A percentile compares a stretch with the other conserved stretches of the same genome.
phyloP scores from a whole-genome alignment of 2,329 filamentous ascomycete genomes.

The Aspergillus sp. region DNA sequence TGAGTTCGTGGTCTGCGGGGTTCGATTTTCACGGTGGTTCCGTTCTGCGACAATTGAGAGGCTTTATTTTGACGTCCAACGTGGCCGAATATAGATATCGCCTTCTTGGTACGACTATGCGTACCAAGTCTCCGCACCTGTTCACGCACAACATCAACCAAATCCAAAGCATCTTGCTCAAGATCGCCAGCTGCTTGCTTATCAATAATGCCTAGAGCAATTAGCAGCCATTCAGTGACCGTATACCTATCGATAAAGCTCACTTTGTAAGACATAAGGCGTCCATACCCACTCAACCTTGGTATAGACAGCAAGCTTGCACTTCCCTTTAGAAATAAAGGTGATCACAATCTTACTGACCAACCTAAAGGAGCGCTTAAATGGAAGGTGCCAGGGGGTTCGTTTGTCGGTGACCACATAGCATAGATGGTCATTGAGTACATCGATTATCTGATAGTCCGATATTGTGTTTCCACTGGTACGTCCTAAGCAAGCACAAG shows the following conservation, averaged over 20 bases:
- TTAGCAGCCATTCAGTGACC: slow-evolving; percentile 3
- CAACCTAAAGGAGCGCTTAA: slow-evolving; percentile 67
- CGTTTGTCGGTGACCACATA: slow-evolving; percentile 59
- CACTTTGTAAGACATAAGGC: slow-evolving; percentile 44
- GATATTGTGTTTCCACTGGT: slow-evolving; percentile 55
- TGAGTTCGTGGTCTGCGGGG: slow-evolving; percentile 51
- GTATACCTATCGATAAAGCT: slow-evolving; percentile 9
- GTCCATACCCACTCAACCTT: slow-evolving; percentile 77
- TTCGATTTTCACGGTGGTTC: slow-evolving; percentile 26
- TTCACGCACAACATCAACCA: slow-evolving; percentile 43
- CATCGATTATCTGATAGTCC: slow-evolving; percentile 80
- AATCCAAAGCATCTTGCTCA: slow-evolving; percentile 41
- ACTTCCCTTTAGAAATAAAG: slow-evolving; percentile 82
- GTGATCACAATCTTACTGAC: slow-evolving; percentile 91
- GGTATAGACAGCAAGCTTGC: slow-evolving; percentile 80
- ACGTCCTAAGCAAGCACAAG: slow-evolving; percentile 25
- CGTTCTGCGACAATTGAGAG: slow-evolving; percentile 31
- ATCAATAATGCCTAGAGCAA: slow-evolving; percentile 43
- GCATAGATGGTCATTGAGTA: slow-evolving; percentile 67
- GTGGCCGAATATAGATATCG: slow-evolving; percentile 42
- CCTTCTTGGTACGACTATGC: slow-evolving; percentile 42
- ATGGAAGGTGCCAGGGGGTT: slow-evolving; percentile 75
- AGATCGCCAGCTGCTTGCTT: slow-evolving; percentile 63
- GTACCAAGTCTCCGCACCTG: slow-evolving; percentile 41
- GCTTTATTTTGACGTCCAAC: slow-evolving; percentile 37